These are phyloP conservation scores for Metschnikowia shivogae DNA, from an alignment of 805 yeast species.

Conservation along the genomic window DNA sequence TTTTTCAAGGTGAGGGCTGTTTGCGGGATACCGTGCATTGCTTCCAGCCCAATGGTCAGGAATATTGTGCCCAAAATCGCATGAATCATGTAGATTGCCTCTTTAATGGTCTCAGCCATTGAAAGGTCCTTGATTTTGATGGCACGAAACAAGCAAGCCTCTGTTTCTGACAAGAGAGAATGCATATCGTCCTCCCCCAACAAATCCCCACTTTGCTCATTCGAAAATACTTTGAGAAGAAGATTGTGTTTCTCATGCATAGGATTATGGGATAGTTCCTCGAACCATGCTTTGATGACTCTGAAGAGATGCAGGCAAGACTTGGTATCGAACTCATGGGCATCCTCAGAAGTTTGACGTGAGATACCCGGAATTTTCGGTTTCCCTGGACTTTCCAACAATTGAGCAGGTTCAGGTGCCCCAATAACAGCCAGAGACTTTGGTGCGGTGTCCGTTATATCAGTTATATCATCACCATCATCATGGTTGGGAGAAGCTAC, in stretches of 20 bases:
- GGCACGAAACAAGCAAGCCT: slow-evolving; percentile 17
- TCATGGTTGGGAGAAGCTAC: slow-evolving; percentile 6
- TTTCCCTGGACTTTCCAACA: neutral
- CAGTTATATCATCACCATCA: slow-evolving; percentile 20
- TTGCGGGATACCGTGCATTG: slow-evolving; percentile 11
- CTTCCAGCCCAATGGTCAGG: slow-evolving; percentile 14
- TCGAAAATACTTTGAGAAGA: slow-evolving; percentile 17
- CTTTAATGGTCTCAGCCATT: slow-evolving; percentile 21
- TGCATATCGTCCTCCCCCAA: slow-evolving; percentile 16
- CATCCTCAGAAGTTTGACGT: neutral
- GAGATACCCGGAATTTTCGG: neutral
- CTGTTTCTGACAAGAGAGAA: slow-evolving; percentile 16
- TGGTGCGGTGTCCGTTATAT: neutral
- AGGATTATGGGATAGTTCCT: slow-evolving; percentile 11
- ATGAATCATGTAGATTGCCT: slow-evolving; percentile 22
- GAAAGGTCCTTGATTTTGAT: slow-evolving; percentile 12
- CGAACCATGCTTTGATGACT: slow-evolving; percentile 23
- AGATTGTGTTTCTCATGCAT: slow-evolving; percentile 9
- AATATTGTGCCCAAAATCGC: slow-evolving; percentile 24
- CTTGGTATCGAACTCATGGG: neutral
- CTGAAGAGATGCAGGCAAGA: slow-evolving; percentile 16
- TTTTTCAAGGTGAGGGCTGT: slow-evolving; percentile 20
- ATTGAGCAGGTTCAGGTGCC: neutral
- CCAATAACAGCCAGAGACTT: neutral
- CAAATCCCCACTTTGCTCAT: slow-evolving; percentile 14